Evolutionary conservation across 2,329 filamentous ascomycete genomes (phyloP), one percentile per base, ranked within the genome.

Genomic region (Hymenoscyphus repandus): DNA sequence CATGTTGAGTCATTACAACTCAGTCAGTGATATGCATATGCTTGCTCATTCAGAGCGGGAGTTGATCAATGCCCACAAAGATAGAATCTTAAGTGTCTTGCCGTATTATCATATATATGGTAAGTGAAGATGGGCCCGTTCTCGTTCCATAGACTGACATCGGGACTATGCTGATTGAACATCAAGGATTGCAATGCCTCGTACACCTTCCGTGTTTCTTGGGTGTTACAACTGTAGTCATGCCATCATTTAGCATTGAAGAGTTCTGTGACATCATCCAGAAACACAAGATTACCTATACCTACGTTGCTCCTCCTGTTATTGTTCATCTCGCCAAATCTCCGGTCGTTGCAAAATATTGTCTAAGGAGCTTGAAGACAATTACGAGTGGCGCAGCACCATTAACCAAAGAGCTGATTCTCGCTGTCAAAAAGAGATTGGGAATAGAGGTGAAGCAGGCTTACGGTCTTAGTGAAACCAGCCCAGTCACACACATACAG

Each of bases 361-460:
- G 96, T 66, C 74, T 96, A 38, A 82, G 79, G 12, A 82, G 78
- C 6, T 64, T 96, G n/a, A 83, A 85, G 46, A 90, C 89, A 78
- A 75, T 95, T 73, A 91, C 89, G 69, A 90, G 81, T 1, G 90
- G 87, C 18, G 90, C 90, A 0, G 90, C 90, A 1, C 90, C 90
- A 0, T 73, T 95, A 39, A 90, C 88, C 0, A 74, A 75, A 34
- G 89, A 95, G 57, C 77, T 96, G 2, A 85, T 91, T 1, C 79
- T 88, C 47, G 78, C 80, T 7, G 79, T 92, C 2, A 86, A 87
- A 72, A 69, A 79, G 17, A 79, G 90, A 12, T 78, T 92, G 49
- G 81, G 80, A 45, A 75, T 92, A 18, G 82, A 83, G 6, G 82
- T 95, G 55, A 95, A 95, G 74, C 90, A 96, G 69, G 90, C 88